A percentile compares a stretch with the other conserved stretches of the same genome.
These are phyloP conservation scores for Lineolata rhizophorae DNA, from an alignment of 495 filamentous ascomycete species.

Conservation along the genomic window DNA sequence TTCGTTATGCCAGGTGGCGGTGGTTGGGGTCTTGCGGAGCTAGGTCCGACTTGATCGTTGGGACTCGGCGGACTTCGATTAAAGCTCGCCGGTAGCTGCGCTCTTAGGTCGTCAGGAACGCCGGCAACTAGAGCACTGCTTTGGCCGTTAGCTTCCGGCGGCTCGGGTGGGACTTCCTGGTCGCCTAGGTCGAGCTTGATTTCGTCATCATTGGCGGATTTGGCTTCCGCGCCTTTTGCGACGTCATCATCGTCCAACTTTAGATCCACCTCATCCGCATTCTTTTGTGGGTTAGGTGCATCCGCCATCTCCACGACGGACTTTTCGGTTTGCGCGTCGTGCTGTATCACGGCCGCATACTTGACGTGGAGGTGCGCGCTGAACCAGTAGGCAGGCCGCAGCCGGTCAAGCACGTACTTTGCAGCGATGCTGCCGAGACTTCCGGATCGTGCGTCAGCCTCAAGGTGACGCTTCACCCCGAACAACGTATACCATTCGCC, in stretches of 20 bases:
- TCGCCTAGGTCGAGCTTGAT: constrained; percentile 20
- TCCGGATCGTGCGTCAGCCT: constrained; percentile 47
- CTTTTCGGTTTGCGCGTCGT: constrained; percentile 20
- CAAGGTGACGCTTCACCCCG: constrained; percentile 45
- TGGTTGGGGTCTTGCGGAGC: too few species aligned
- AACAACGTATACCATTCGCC: constrained; percentile 46
- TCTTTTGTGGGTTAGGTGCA: constrained; percentile 2
- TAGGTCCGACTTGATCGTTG: constrained; percentile 3
- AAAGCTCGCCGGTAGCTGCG: constrained; percentile 1
- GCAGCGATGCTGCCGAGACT: constrained; percentile 60
- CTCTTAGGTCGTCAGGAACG: constrained; percentile 4
- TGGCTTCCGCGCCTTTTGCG: neutral
- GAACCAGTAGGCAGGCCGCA: constrained; percentile 79
- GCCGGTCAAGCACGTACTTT: constrained; percentile 49
- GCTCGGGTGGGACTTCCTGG: constrained; percentile 4
- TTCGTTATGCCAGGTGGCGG: constrained; percentile 38
- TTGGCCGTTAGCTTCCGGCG: neutral
- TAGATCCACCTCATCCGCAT: constrained; percentile 16
- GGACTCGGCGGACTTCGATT: constrained; percentile 5
- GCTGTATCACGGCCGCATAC: constrained; percentile 49
- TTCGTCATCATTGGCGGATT: constrained; percentile 14
- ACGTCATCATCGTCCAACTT: constrained; percentile 26
- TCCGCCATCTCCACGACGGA: constrained; percentile 4
- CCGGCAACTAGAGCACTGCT: too few species aligned
- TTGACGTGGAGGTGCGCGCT: constrained; percentile 82